These are phyloP conservation scores for Fusarium illudens DNA, from an alignment of 2,329 filamentous ascomycete genomes.

Conservation along the genomic window DNA sequence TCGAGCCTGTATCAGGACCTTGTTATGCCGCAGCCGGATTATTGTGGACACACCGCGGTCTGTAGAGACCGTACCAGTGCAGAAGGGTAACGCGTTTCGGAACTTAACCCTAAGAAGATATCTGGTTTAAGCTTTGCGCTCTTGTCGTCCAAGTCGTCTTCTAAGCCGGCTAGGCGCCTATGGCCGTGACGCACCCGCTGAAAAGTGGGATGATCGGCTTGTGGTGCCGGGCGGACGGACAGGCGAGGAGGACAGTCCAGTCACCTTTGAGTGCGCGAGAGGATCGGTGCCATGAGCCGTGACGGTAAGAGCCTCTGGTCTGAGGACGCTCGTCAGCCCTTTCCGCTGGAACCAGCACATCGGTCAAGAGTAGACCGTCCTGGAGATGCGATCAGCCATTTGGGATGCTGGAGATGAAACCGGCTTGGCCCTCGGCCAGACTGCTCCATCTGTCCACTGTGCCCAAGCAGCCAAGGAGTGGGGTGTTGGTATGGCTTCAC, in stretches of 20 bases:
- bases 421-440: conserved; percentile 28
- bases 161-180: conserved; percentile 57
- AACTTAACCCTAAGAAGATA: conserved; percentile 95
- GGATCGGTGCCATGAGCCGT: conserved; percentile 75
- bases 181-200: conserved; percentile 54
- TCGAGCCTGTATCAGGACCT: conserved; percentile 69
- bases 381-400: conserved; percentile 46
- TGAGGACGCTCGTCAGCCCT: conserved; percentile 79
- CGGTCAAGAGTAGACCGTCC: conserved; percentile 56
- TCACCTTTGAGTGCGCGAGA: conserved; percentile 63
- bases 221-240: conserved; percentile 54
- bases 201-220: conserved; percentile 56
- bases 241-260: conserved; percentile 63
- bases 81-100: conserved; percentile 72
- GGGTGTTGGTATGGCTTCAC: conserved; percentile 57
- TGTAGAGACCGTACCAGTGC: conserved; percentile 50
- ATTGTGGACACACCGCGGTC: conserved; percentile 43
- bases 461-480: conserved; percentile 46
- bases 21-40: conserved; percentile 58
- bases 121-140: conserved; percentile 80
- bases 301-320: conserved; percentile 76
- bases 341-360: conserved; percentile 69
- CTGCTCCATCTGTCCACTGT: conserved; percentile 32
- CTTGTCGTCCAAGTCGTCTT: conserved; percentile 74
- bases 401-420: conserved; percentile 33